A percentile compares a stretch with the other conserved stretches of the same genome.
Conservation (phyloP, 2,329 filamentous ascomycete species). For the Xylaria sp. region DNA sequence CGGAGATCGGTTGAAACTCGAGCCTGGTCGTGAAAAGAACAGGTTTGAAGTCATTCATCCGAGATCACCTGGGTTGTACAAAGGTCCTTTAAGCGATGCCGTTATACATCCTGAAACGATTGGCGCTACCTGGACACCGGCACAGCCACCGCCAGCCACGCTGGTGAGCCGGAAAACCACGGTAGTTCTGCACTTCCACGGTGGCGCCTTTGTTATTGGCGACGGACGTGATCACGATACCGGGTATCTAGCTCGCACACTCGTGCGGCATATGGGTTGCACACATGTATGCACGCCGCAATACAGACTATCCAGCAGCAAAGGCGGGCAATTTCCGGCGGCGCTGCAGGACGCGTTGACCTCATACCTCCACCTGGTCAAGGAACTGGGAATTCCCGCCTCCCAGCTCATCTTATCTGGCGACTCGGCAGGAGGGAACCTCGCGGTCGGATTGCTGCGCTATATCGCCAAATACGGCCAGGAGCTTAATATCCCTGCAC, state of each 20-base stretch:
- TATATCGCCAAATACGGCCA: constrained; percentile 45
- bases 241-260: constrained; percentile 42
- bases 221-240: constrained; percentile 47
- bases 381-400: constrained; percentile 41
- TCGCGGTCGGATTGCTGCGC: constrained; percentile 47
- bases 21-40: constrained; percentile 26
- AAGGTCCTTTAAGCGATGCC: constrained; percentile 24
- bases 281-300: constrained; percentile 46
- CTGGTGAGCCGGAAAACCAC: constrained; percentile 12
- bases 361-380: constrained; percentile 45
- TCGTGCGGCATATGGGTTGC: constrained; percentile 41
- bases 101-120: constrained; percentile 10
- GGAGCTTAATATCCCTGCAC: constrained; percentile 36
- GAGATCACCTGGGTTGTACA: constrained; percentile 14
- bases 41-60: constrained; percentile 29
- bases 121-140: constrained; percentile 33
- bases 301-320: constrained; percentile 46
- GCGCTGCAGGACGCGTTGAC: constrained; percentile 48
- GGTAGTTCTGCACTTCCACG: constrained; percentile 48
- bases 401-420: constrained; percentile 48
- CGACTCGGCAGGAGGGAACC: constrained; percentile 49
- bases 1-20: constrained; percentile 23
- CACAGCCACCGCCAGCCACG: constrained; percentile 6
- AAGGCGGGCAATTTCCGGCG: constrained; percentile 45
- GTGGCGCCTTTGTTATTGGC: constrained; percentile 48